A percentile compares a stretch with the other conserved stretches of the same genome.
These are phyloP conservation scores for Rhodofomes roseus DNA, from an alignment of 1,284 basidiomycete species.

Conservation along the genomic window DNA sequence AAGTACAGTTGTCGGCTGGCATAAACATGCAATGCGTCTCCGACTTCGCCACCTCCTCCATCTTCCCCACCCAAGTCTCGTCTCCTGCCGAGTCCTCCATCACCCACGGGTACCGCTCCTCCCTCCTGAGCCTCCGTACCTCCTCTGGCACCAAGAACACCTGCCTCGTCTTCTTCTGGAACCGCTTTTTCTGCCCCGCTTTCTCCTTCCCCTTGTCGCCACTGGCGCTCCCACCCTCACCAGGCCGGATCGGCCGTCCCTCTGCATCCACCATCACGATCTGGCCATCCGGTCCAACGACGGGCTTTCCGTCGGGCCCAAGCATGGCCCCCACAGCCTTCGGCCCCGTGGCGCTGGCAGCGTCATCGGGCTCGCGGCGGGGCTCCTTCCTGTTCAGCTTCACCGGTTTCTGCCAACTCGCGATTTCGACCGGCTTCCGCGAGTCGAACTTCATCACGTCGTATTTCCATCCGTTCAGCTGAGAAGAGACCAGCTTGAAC, in stretches of 20 bases:
- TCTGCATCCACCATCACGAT: slow-evolving; percentile 79
- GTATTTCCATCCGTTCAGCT: slow-evolving; percentile 80
- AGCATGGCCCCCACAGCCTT: slow-evolving; percentile 65
- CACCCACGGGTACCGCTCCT: slow-evolving; percentile 88
- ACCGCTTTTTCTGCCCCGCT: slow-evolving; percentile 56
- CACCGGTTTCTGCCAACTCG: slow-evolving; percentile 64
- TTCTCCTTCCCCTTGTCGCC: slow-evolving; percentile 34
- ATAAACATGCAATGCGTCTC: slow-evolving; percentile 47
- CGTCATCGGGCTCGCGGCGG: slow-evolving; percentile 46
- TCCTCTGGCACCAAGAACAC: slow-evolving; percentile 57
- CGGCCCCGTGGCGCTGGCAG: slow-evolving; percentile 32
- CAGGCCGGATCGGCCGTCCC: slow-evolving; percentile 61
- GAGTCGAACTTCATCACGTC: slow-evolving; percentile 83
- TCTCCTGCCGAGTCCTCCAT: slow-evolving; percentile 70
- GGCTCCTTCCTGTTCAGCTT: slow-evolving; percentile 84
- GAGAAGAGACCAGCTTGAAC: slow-evolving; percentile 71
- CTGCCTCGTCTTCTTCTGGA: slow-evolving; percentile 84
- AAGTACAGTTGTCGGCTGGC: slow-evolving; percentile 70
- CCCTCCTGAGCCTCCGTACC: slow-evolving; percentile 53
- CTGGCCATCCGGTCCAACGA: slow-evolving; percentile 68
- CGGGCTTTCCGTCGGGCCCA: slow-evolving; percentile 74
- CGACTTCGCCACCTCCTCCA: slow-evolving; percentile 71
- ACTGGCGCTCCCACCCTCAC: slow-evolving; percentile 17
- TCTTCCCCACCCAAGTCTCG: slow-evolving; percentile 75
- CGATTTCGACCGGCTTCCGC: slow-evolving; percentile 62